phyloP scores from a whole-genome alignment of 1,284 basidiomycete species.

The Volvariella volvacea region DNA sequence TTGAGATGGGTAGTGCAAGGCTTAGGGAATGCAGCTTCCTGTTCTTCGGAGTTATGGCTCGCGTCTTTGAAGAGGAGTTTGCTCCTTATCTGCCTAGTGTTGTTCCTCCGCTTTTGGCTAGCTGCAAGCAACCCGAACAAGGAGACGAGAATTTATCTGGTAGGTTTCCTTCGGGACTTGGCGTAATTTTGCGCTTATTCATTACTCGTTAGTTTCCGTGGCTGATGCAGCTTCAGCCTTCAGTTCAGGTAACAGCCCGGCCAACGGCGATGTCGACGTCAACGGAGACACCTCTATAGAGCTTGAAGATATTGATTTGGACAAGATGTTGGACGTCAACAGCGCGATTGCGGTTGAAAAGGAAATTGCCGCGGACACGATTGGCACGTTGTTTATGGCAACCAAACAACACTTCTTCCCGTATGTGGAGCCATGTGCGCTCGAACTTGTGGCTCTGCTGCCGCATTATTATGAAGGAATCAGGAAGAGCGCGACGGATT shows the following conservation, averaged over 20 bases:
- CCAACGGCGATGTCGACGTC: constrained; percentile 50
- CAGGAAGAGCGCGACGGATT: constrained; percentile 88
- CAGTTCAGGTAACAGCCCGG: constrained; percentile 67
- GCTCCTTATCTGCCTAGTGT: constrained; percentile 83
- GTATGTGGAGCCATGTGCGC: constrained; percentile 74
- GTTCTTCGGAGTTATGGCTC: constrained; percentile 97
- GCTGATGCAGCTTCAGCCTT: constrained; percentile 51
- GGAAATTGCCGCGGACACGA: constrained; percentile 96
- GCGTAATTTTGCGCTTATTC: constrained; percentile 1
- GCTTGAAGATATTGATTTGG: constrained; percentile 81
- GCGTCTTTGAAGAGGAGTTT: constrained; percentile 95
- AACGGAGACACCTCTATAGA: constrained; percentile 64
- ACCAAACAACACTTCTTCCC: constrained; percentile 87
- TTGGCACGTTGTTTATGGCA: constrained; percentile 85
- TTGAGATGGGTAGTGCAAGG: constrained; percentile 82
- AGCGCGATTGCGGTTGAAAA: constrained; percentile 98
- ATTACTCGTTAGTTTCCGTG: constrained; percentile 34
- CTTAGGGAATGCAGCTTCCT: constrained; percentile 96
- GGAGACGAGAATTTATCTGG: constrained; percentile 53
- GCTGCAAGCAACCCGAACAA: constrained; percentile 82
- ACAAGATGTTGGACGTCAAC: constrained; percentile 87
- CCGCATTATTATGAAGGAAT: constrained; percentile 98
- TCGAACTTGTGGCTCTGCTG: constrained; percentile 80
- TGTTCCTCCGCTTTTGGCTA: constrained; percentile 81
- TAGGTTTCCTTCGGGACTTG: constrained; percentile 19